Conservation (phyloP, 345 rosid genomes). For the Populus deltoides region DNA sequence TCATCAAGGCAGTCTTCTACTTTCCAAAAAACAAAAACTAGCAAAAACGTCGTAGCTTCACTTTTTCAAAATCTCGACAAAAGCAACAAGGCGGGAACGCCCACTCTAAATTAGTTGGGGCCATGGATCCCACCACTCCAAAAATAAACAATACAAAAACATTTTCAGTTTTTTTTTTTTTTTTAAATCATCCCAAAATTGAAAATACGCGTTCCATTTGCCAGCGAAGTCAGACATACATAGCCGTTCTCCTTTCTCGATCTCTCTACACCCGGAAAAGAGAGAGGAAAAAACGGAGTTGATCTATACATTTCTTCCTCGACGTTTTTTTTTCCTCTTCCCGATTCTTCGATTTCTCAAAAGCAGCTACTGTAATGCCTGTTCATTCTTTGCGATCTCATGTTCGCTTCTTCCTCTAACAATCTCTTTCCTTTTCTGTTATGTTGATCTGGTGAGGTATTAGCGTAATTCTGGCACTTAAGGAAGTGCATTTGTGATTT, state of each 20-base stretch:
- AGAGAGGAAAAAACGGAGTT: neutral
- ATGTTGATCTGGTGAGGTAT: slow-evolving; percentile 6
- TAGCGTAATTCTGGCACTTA: neutral
- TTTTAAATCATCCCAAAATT: neutral
- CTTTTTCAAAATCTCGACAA: neutral
- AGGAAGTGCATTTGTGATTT: neutral
- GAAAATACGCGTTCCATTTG: neutral
- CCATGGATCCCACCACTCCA: neutral
- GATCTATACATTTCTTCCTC: neutral
- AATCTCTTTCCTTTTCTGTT: neutral
- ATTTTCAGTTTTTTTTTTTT: neutral
- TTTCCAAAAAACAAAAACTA: too few species aligned
- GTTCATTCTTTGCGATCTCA: neutral
- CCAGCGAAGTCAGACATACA: neutral
- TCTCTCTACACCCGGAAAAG: neutral
- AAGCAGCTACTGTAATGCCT: neutral
- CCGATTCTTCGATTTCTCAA: neutral
- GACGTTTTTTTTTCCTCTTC: neutral
- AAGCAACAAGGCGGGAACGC: slow-evolving; percentile 23
- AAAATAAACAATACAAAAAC: neutral
- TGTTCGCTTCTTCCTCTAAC: neutral
- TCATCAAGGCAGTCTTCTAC: neutral
- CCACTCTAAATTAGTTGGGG: slow-evolving; percentile 13
- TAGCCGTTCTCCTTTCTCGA: neutral
- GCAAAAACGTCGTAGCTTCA: neutral